These are phyloP conservation scores for Litsea cubeba DNA, from an alignment of 164 flowering plant genomes.

Conservation along the genomic window DNA sequence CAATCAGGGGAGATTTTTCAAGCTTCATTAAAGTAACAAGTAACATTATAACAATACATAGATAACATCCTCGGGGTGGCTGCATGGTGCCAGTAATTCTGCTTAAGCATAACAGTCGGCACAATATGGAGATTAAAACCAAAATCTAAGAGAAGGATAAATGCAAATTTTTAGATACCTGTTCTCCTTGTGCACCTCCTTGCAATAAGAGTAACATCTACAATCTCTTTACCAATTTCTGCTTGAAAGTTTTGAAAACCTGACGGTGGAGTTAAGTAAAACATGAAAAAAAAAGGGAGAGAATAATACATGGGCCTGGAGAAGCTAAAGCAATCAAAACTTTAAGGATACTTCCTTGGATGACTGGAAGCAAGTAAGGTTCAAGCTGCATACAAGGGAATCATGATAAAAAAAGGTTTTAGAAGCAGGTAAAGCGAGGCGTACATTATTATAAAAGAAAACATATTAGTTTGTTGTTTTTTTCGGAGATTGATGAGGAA, in stretches of 20 bases:
- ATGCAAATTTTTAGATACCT: constrained; percentile 41
- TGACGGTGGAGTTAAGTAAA: constrained; percentile 47
- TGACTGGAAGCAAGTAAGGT: constrained; percentile 81
- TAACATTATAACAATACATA: background rate
- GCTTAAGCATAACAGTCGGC: background rate
- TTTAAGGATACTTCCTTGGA: constrained; percentile 95
- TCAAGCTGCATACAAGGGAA: constrained; percentile 64
- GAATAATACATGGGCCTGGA: background rate
- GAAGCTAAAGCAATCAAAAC: constrained; percentile 10
- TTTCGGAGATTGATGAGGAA: background rate
- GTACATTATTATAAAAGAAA: background rate
- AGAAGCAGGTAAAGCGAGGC: constrained; percentile 13
- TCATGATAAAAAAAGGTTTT: constrained; percentile 6
- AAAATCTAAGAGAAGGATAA: background rate
- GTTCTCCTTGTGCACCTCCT: constrained; percentile 90
- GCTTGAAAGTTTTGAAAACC: constrained; percentile 82
- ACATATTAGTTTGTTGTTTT: background rate
- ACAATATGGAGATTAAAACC: background rate
- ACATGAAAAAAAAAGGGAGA: constrained; percentile 13
- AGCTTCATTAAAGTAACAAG: background rate
- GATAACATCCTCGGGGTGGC: background rate
- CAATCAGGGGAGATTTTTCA: background rate
- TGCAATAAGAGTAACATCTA: constrained; percentile 87
- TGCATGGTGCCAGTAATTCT: background rate
- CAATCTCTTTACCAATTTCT: constrained; percentile 66